Percentiles rank a stretch among this genome's conserved stretches.
phyloP scores from a whole-genome alignment of 495 filamentous ascomycete species.

The Poronia punctata region DNA sequence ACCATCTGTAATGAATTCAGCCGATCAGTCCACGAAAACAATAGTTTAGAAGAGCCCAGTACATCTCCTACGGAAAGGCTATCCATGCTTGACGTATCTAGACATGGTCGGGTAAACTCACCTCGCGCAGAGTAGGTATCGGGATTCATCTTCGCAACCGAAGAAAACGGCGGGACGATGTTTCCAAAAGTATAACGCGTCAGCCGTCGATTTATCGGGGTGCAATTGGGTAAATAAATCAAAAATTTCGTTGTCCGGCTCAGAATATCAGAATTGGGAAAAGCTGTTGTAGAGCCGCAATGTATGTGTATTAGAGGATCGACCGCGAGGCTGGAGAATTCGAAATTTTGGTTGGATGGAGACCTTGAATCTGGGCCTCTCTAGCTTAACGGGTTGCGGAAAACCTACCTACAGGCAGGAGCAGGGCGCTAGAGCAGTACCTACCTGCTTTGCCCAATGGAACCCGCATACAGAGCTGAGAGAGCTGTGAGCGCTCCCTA shows the following conservation, averaged over 20 bases:
- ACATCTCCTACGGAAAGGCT: constrained; percentile 1
- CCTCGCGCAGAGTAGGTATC: constrained; percentile 79
- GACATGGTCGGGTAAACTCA: constrained; percentile 34
- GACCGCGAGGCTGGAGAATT: constrained; percentile 27
- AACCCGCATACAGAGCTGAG: too few species aligned
- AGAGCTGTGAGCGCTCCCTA: too few species aligned
- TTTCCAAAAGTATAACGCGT: not conserved
- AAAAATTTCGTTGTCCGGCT: too few species aligned
- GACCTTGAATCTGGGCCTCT: constrained; percentile 3
- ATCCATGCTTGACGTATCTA: constrained; percentile 8
- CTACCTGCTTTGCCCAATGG: too few species aligned
- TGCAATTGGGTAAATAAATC: too few species aligned
- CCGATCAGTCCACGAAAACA: constrained; percentile 38
- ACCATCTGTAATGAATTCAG: constrained; percentile 37
- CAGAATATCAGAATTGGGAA: too few species aligned
- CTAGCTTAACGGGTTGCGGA: too few species aligned
- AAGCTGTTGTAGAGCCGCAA: constrained; percentile 23
- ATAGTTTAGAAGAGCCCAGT: too few species aligned
- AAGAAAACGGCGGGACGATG: not conserved
- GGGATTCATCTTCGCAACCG: constrained; percentile 61
- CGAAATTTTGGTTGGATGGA: constrained; percentile 26
- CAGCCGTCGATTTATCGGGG: too few species aligned
- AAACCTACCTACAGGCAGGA: too few species aligned
- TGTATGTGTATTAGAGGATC: constrained; percentile 11
- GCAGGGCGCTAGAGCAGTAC: too few species aligned